Evolutionary conservation across 2,329 filamentous ascomycete genomes (phyloP), one percentile per base, ranked within the genome.

Genomic region (Seiridium unicorne): DNA sequence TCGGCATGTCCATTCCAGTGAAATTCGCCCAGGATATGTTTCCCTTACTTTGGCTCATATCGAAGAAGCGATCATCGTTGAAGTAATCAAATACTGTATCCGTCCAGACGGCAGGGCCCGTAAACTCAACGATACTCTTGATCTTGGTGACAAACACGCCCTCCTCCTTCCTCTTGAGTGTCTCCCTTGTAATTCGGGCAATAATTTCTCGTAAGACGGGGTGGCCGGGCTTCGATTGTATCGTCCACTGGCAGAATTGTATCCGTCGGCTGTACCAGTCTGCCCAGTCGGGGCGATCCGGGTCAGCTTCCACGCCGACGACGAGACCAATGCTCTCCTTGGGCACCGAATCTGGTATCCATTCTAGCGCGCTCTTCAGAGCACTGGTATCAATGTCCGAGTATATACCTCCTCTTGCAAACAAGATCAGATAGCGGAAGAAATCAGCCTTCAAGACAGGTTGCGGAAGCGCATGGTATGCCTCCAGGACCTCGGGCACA

Each of bases 231-330:
- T 99, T 99, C 60, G 91, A 81, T 76, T 98, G 94, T 64, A 99
- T 97, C 1, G 95, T 99, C 95, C 95, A 99, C 75, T 99, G 95
- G 77, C 95, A 99, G 76, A 99, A 98, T 73, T 98, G 95, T 62
- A 99, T 93, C 64, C 94, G 87, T 61, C 95, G 90, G 64, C 92
- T 95, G 80, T 98, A 99, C 95, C 94, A 98, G 1, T 97, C 81
- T 42, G 87, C 84, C 95, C 95, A 99, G 74, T 99, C 95, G 3
- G 86, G 85, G 53, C 95, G 87, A 74, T 98, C 93, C 0, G 95
- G 93, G 72, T 99, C 95, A 4, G 95, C 95, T 79, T 99, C 95
- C 65, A 99, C 97, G 61, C 95, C 95, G 69, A 98, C 84, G 44
- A 99, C 89, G 64, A 99, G 82, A 8, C 95, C 95, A 66, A 98